A percentile compares a stretch with the other conserved stretches of the same genome.
Evolutionary conservation across 140 eudicot species (phyloP).

Genomic region (Bidens hawaiensis): DNA sequence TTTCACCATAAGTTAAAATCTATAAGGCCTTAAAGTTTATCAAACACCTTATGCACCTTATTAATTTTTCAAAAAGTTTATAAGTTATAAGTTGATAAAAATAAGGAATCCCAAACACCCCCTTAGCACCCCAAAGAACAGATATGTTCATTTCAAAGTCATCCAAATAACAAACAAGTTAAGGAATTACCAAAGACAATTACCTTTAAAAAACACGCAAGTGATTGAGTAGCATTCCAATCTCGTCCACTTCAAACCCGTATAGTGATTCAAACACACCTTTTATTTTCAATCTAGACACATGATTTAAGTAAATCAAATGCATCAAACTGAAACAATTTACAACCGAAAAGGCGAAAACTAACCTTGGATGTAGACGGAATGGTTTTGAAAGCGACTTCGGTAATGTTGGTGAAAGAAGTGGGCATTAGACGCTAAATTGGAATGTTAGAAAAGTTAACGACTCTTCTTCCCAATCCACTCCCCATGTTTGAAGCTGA

Average conservation of each 20-base stretch:
- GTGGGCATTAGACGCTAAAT: constrained; percentile 90
- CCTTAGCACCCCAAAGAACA: too few relatives aligned
- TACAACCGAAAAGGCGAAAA: neutral
- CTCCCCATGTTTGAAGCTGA: constrained; percentile 54
- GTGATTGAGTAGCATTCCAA: constrained; percentile 71
- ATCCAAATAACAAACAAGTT: too few relatives aligned
- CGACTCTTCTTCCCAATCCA: constrained; percentile 76
- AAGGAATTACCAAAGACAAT: too few relatives aligned
- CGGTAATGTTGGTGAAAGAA: constrained; percentile 81
- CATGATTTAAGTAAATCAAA: neutral
- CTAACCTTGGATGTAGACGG: constrained; percentile 87
- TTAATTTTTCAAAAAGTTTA: too few relatives aligned
- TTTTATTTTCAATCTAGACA: constrained; percentile 70
- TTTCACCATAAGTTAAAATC: too few relatives aligned
- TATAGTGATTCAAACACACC: constrained; percentile 81
- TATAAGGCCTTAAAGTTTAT: too few relatives aligned
- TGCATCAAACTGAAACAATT: neutral
- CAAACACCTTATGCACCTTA: too few relatives aligned
- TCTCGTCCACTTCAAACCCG: constrained; percentile 86
- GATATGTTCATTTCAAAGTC: too few relatives aligned
- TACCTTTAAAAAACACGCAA: too few relatives aligned
- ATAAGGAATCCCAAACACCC: too few relatives aligned
- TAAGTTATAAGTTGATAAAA: too few relatives aligned
- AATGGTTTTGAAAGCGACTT: constrained; percentile 92
- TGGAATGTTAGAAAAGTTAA: constrained; percentile 78